Evolutionary conservation across 2,329 filamentous ascomycete genomes (phyloP).

Genomic region (Aspergillus chevalieri): DNA sequence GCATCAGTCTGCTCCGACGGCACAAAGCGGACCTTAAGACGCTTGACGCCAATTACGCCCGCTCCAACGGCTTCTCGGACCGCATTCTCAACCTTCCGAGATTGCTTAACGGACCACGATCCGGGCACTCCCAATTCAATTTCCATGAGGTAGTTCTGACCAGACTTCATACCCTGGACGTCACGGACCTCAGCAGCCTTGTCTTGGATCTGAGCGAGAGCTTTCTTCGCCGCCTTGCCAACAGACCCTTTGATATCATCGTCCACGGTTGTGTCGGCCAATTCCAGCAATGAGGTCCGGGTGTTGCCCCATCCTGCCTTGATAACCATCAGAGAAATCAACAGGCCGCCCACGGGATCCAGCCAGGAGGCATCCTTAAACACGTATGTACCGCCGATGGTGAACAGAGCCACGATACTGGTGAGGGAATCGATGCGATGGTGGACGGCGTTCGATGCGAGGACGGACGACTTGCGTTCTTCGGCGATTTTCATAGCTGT

Average conservation of each 20-base stretch:
- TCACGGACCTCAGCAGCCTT: constrained; percentile 65
- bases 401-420: constrained; percentile 83
- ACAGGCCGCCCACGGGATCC: constrained; percentile 83
- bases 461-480: constrained; percentile 89
- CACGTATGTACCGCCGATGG: constrained; percentile 83
- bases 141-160: constrained; percentile 92
- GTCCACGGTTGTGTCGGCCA: constrained; percentile 87
- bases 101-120: constrained; percentile 67
- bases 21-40: constrained; percentile 78
- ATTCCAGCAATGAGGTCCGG: constrained; percentile 70
- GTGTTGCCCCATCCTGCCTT: constrained; percentile 87
- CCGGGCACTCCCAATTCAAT: constrained; percentile 76
- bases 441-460: constrained; percentile 93
- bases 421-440: constrained; percentile 95
- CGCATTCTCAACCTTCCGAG: constrained; percentile 62
- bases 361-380: constrained; percentile 83
- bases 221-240: constrained; percentile 57
- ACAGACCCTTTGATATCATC: constrained; percentile 72
- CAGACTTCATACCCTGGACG: constrained; percentile 86
- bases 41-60: constrained; percentile 76
- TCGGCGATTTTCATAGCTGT: constrained; percentile 89
- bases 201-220: constrained; percentile 50
- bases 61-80: constrained; percentile 67
- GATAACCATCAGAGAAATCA: constrained; percentile 91
- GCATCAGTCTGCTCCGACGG: constrained; percentile 56